Percentiles rank a stretch among this genome's conserved stretches.
Evolutionary conservation across 106 monocot species (phyloP).

Genomic region (Narthecium ossifragum): DNA sequence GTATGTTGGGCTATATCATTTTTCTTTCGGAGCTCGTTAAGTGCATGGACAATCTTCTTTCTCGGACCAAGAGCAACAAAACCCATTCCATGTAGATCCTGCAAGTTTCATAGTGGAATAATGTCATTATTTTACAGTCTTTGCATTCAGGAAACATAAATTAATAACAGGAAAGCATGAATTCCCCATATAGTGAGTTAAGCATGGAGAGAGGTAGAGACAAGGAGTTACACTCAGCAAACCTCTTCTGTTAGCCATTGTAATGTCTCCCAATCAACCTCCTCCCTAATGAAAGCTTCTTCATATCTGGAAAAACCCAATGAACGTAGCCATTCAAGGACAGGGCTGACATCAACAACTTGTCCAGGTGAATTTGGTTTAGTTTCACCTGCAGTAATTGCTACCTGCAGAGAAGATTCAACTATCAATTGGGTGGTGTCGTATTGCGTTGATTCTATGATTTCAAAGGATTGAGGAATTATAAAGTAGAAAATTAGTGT

Average conservation of each 20-base stretch:
- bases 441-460: too few relatives aligned
- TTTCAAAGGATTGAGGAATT: too few relatives aligned
- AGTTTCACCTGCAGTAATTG: conserved; percentile 13
- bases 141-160: background rate
- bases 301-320: conserved; percentile 78
- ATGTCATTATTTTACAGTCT: background rate
- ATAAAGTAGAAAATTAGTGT: too few relatives aligned
- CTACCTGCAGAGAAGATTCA: conserved; percentile 57
- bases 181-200: background rate
- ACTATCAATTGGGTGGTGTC: too few relatives aligned
- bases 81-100: conserved; percentile 83
- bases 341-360: conserved; percentile 32
- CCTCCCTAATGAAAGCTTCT: conserved; percentile 70
- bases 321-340: conserved; percentile 53
- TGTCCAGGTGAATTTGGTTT: conserved; percentile 15
- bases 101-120: conserved; percentile 9
- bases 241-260: conserved; percentile 95
- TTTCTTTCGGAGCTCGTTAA: conserved; percentile 47
- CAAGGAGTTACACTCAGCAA: conserved; percentile 13
- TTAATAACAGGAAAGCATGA: background rate
- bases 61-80: conserved; percentile 81
- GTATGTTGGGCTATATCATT: conserved; percentile 9
- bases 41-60: conserved; percentile 82
- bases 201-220: background rate
- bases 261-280: conserved; percentile 86